Evolutionary conservation across 106 monocot genomes (phyloP).

Genomic region (Dendrobium nobile): DNA sequence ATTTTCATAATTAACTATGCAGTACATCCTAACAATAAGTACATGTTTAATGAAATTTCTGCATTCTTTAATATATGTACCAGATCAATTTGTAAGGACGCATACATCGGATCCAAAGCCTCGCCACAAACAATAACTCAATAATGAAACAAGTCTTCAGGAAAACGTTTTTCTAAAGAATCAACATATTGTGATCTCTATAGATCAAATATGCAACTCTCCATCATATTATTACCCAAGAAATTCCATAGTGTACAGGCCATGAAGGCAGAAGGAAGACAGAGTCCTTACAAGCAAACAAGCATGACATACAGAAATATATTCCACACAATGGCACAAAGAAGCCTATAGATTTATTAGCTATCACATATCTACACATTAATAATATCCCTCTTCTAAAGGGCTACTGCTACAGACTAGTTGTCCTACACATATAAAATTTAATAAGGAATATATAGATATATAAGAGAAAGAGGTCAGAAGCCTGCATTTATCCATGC

Average conservation of each 20-base stretch:
- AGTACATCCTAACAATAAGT: too few species aligned
- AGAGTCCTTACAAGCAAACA: conserved; percentile 8
- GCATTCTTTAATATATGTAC: background rate
- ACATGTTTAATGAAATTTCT: too few species aligned
- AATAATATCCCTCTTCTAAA: background rate
- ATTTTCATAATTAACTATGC: too few species aligned
- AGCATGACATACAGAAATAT: background rate
- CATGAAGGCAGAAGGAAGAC: background rate
- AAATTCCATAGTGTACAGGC: conserved; percentile 8
- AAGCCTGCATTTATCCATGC: conserved; percentile 18
- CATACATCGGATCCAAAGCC: conserved; percentile 7
- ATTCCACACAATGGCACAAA: background rate
- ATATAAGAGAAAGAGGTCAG: background rate
- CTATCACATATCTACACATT: background rate
- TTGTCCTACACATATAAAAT: background rate
- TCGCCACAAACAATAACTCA: background rate
- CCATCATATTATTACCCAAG: background rate
- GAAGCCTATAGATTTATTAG: background rate
- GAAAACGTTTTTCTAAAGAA: conserved; percentile 10
- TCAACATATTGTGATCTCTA: background rate
- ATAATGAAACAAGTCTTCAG: background rate
- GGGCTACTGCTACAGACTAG: background rate
- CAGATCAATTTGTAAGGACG: background rate
- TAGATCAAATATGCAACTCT: background rate
- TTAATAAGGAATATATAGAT: background rate